Conservation (phyloP, 306 rosid genomes). For the peach (Prunus persica) region Prunus_persica_NCBIv2 NC_034013.1:2792501-2793000, state of each 20-base stretch:
- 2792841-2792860: constrained; percentile 62
- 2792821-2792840: constrained; percentile 82
- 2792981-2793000: too few relatives aligned
- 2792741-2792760: not conserved
- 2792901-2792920: too few relatives aligned
- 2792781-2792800: constrained; percentile 99
- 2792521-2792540: not conserved
- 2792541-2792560: not conserved
- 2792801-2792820: constrained; percentile 94
- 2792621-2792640: not conserved
- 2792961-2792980: too few relatives aligned
- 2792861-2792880: constrained; percentile 11
- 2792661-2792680: not conserved
- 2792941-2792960: too few relatives aligned
- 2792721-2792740: constrained; percentile 1
- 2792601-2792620: not conserved
- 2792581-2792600: not conserved
- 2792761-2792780: constrained; percentile 73
- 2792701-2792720: not conserved
- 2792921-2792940: too few relatives aligned
- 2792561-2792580: not conserved
- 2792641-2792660: not conserved
- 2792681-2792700: not conserved
- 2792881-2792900: not conserved
- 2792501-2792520: not conserved